Evolutionary conservation across 176 grass and related monocot genomes (phyloP), one percentile per base, ranked within the genome.

Genomic region (Coix lacrymajobi): DNA sequence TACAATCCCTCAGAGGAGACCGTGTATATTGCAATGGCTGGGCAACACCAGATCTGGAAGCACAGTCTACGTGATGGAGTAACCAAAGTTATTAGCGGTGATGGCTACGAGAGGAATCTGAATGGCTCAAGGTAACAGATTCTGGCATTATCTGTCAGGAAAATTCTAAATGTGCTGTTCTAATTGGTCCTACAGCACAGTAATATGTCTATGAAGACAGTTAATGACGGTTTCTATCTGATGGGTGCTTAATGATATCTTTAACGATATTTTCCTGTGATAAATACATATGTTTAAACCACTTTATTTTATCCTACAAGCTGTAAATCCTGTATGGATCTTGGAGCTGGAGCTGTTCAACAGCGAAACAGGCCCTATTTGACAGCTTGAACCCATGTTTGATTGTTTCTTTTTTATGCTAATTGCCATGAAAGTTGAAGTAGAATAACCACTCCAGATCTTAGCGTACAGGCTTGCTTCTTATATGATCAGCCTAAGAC

Each of bases 11-110:
- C 87, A 16, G 78, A 82, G 69, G 92, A 91, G 67, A 85, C 51
- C 33, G 72, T 98, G 32, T 98, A 98, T 62, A 95, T 98, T 70
- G 92, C 96, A 31, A 98, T 98, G 91, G 92, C 96, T 69, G 96
- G 96, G 56, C 96, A 98, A 81, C 96, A 98, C 87, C 92, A 98
- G 82, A 91, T 95, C 73, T 98, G 96, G 96, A 90, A 85, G 81
- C 85, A 98, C 84, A 93, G 57, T 85, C 86, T 88, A 80, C 56
- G 69, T 31, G 80, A 93, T 72, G 89, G 87, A 69, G 82, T 95
- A 61, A 92, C 92, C 56, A 73, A 71, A 85, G 92, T 79, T 90
- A 84, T 95, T 84, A 93, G 96, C 88, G 96, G 96, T 82, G 85
- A 98, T 83, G 96, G 96, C 67, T 95, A 82, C 10, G 96, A 98